Conservation (phyloP, 2,329 filamentous ascomycete genomes). For the Aureobasidium pullulans region DNA sequence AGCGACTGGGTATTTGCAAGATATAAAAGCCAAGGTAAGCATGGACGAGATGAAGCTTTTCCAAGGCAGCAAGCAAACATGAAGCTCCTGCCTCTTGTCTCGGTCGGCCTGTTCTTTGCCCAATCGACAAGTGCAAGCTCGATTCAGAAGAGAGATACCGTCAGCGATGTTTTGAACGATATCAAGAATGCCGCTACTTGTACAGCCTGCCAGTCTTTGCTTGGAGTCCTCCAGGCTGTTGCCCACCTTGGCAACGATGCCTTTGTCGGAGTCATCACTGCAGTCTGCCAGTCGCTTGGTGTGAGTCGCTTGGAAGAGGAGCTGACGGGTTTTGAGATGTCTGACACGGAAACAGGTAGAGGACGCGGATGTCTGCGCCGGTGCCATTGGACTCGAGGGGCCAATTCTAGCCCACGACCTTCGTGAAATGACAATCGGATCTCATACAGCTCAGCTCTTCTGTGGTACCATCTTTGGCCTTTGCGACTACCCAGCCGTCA, state of each 20-base stretch:
- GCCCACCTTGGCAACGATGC: conserved; percentile 36
- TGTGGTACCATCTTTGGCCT: conserved; percentile 49
- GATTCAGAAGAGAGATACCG: conserved; percentile 4
- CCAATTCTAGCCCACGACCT: conserved; percentile 47
- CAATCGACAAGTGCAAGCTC: neutral
- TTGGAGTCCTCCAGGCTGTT: conserved; percentile 38
- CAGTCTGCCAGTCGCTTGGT: conserved; percentile 30
- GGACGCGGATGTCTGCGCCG: conserved; percentile 50
- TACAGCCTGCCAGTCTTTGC: conserved; percentile 27
- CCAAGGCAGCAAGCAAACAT: neutral
- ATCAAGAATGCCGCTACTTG: conserved; percentile 19
- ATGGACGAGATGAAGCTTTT: neutral
- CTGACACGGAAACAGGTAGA: conserved; percentile 27
- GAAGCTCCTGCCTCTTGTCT: conserved; percentile 1
- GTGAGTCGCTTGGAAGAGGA: conserved; percentile 19
- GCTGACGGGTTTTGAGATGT: neutral
- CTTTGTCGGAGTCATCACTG: conserved; percentile 33
- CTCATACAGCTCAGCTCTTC: conserved; percentile 44
- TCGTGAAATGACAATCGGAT: conserved; percentile 41
- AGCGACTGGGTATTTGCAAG: neutral
- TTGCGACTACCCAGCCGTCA: conserved; percentile 43
- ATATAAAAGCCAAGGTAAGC: conserved; percentile 1
- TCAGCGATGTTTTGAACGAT: conserved; percentile 2
- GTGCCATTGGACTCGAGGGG: conserved; percentile 45
- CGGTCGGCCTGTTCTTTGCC: neutral